phyloP scores from a whole-genome alignment of 257 asterid species.

The Solanum neorickii region DNA sequence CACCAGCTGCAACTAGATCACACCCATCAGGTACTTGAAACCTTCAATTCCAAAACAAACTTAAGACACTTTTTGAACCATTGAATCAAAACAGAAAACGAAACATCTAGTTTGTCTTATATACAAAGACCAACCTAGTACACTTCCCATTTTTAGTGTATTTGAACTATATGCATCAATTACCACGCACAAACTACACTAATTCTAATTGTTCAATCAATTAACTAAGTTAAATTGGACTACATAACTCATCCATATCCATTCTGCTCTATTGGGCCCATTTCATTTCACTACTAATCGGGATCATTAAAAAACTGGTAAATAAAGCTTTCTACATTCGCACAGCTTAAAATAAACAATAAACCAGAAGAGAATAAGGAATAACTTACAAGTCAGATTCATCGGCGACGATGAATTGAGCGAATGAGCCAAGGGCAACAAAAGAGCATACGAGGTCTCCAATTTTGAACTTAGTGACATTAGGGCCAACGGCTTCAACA shows the following conservation, averaged over 20 bases:
- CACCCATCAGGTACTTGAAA: conserved; percentile 75
- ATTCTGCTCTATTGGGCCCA: not conserved
- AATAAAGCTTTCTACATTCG: not conserved
- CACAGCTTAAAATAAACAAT: too few relatives aligned
- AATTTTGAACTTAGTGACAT: conserved; percentile 62
- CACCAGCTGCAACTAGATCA: conserved; percentile 78
- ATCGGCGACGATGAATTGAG: conserved; percentile 76
- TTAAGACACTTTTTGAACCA: not conserved
- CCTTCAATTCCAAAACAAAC: conserved; percentile 23
- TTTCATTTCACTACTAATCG: not conserved
- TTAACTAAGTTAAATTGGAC: not conserved
- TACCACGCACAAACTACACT: not conserved
- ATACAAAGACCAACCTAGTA: not conserved
- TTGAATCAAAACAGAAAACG: not conserved
- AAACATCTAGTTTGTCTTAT: not conserved
- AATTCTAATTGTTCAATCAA: not conserved
- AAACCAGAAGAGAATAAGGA: not conserved
- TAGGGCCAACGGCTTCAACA: conserved; percentile 59
- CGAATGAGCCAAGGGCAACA: conserved; percentile 65
- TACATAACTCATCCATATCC: not conserved
- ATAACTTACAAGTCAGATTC: conserved; percentile 53
- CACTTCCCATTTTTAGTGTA: not conserved
- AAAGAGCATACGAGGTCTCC: conserved; percentile 80
- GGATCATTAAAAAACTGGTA: not conserved
- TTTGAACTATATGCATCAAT: not conserved